A percentile compares a stretch with the other conserved stretches of the same genome.
These are phyloP conservation scores for Lasiodiplodia citricola DNA, from an alignment of 2,329 filamentous ascomycete species.

Conservation along the genomic window DNA sequence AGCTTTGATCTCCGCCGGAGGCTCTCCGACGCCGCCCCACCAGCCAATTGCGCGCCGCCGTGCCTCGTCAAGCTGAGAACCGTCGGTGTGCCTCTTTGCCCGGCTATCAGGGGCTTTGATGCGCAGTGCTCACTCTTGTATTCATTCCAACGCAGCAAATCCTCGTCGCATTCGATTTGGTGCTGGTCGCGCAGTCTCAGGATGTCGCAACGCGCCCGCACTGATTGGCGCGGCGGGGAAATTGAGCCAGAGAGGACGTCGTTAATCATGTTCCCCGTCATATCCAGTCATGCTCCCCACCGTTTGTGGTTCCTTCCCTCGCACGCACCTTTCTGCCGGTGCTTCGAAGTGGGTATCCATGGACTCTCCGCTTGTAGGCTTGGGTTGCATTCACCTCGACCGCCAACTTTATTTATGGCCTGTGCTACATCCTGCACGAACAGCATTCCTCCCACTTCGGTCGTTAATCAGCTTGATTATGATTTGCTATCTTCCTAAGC, in stretches of 20 bases:
- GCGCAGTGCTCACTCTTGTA: slow-evolving; percentile 17
- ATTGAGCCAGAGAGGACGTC: slow-evolving; percentile 8
- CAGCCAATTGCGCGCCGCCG: slow-evolving; percentile 18
- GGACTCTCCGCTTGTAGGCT: background rate
- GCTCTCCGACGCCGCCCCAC: slow-evolving; percentile 21
- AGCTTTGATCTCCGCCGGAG: slow-evolving; percentile 26
- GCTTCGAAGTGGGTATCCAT: background rate
- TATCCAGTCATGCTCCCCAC: slow-evolving; percentile 3
- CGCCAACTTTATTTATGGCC: background rate
- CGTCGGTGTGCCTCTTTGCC: slow-evolving; percentile 20
- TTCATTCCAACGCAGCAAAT: background rate
- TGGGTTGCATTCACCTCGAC: background rate
- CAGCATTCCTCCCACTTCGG: background rate
- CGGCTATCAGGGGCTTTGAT: slow-evolving; percentile 5
- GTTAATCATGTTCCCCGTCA: slow-evolving; percentile 11
- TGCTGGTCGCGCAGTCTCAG: slow-evolving; percentile 13
- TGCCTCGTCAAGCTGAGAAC: slow-evolving; percentile 11
- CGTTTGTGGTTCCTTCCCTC: background rate
- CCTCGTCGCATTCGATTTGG: background rate
- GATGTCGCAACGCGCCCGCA: slow-evolving; percentile 5
- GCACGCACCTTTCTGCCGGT: background rate
- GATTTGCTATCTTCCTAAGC: slow-evolving; percentile 10
- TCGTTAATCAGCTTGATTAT: slow-evolving; percentile 23
- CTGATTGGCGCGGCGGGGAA: slow-evolving; percentile 11
- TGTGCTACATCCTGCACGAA: background rate